Conservation (phyloP, 805 yeast genomes). For the Pichia occidentalis region DNA sequence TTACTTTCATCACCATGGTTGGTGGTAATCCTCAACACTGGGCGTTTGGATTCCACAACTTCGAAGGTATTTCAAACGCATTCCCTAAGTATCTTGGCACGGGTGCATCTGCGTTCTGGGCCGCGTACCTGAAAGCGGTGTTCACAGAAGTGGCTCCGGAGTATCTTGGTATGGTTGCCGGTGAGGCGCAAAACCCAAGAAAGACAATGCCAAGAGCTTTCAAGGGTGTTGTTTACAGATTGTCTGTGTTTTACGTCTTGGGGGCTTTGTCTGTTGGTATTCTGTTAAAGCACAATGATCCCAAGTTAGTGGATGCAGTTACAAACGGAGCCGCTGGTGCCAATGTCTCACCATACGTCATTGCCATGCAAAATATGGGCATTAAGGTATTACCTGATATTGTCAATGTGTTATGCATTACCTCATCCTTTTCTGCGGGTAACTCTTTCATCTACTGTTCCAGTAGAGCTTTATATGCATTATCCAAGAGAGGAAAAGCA, state of each 20-base stretch:
- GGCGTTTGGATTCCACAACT: conserved; percentile 26
- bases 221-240: conserved; percentile 63
- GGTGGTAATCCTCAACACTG: conserved; percentile 78
- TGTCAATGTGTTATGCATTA: conserved; percentile 69
- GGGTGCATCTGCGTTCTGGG: conserved; percentile 62
- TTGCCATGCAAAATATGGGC: conserved; percentile 68
- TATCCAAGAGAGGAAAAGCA: conserved; percentile 67
- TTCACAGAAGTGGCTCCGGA: conserved; percentile 81
- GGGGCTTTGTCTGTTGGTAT: conserved; percentile 78
- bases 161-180: conserved; percentile 77
- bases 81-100: conserved; percentile 49
- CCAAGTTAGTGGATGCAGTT: conserved; percentile 50
- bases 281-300: conserved; percentile 65
- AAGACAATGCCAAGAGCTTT: conserved; percentile 71
- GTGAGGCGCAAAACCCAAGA: conserved; percentile 60
- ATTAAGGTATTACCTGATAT: conserved; percentile 66
- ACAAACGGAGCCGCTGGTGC: conserved; percentile 65
- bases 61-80: conserved; percentile 27
- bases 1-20: conserved; percentile 75
- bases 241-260: conserved; percentile 60
- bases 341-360: conserved; percentile 73
- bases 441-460: conserved; percentile 75
- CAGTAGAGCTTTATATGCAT: conserved; percentile 57
- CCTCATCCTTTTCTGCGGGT: conserved; percentile 79
- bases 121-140: conserved; percentile 63